Base-by-base conservation (phyloP, 2,329 filamentous ascomycete genomes). In the Aspergillus sp. region DNA sequence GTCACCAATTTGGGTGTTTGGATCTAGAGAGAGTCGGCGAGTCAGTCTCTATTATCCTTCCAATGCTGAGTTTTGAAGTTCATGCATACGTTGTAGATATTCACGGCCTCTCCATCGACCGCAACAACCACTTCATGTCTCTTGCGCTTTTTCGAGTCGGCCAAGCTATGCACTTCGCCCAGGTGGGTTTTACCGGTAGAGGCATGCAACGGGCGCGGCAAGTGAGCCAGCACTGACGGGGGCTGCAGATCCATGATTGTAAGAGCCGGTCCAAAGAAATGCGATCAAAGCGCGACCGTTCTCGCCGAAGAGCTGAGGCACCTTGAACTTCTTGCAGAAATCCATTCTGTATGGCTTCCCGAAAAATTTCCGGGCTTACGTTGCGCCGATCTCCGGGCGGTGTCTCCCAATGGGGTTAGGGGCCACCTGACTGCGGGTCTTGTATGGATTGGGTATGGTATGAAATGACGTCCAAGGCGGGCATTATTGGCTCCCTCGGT, bases 21-120 rank as follows among this genome's bases (percentile, higher is more conserved):
- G 21, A 87, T 76, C 86, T 88, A 21, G 47, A 23, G 30, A 72
- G 32, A 51, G 43, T 36, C 32, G 32, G 41, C 36, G 41, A n/a
- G 43, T 65, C 57, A 67, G 66, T 50, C 10, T 2, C 38, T 4
- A 45, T 5, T 9, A 7, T 36, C 5, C 13, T 7, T 25, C 9
- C 10, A 17, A 8, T 5, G 4, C n/a, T 19, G 13, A 13, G 6
- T 28, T 4, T 17, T 19, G n/a, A 2, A 13, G 8, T 6, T 7
- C 12, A 32, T 47, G 43, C 74, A 51, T 78, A 88, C 86, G 74
- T 86, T 85, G 75, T 88, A 88, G 38, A 89, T 82, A 64, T 84
- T 87, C 53, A 89, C 76, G 30, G 83, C 82, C 70, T 88, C 85
- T 41, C 85, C 85, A 70, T 88, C 85, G 13, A 87, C 77, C 1